A percentile compares a stretch with the other conserved stretches of the same genome.
These are phyloP conservation scores for Pseudogymnoascus sp. DNA, from an alignment of 2,329 filamentous ascomycete species.

Conservation along the genomic window DNA sequence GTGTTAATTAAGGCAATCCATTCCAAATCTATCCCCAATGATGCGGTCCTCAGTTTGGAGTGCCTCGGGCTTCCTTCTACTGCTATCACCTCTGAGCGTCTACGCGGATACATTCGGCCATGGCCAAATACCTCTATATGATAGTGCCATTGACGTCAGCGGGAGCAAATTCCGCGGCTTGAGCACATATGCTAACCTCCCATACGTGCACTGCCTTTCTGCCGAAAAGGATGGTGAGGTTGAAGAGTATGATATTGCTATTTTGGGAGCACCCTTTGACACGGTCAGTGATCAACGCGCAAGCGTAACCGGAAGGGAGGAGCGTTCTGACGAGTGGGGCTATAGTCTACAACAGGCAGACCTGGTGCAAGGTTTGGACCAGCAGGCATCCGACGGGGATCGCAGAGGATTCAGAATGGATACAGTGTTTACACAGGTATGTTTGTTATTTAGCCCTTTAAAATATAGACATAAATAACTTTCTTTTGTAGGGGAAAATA, in stretches of 20 bases:
- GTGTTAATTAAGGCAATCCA: background rate
- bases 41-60: background rate
- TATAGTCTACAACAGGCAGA: conserved; percentile 18
- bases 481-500: conserved; percentile 24
- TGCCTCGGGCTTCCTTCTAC: background rate
- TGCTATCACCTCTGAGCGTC: background rate
- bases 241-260: conserved; percentile 26
- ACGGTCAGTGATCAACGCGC: conserved; percentile 28
- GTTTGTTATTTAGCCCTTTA: conserved; percentile 12
- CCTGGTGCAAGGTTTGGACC: conserved; percentile 32
- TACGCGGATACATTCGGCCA: background rate
- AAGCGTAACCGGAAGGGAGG: background rate
- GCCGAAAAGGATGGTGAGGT: background rate
- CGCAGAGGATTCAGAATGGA: conserved; percentile 21
- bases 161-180: conserved; percentile 10
- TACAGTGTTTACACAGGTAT: conserved; percentile 37
- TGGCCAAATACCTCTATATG: background rate
- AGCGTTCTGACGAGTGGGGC: background rate
- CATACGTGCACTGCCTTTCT: conserved; percentile 12
- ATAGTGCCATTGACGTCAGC: background rate
- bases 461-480: conserved; percentile 20
- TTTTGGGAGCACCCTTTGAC: conserved; percentile 43
- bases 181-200: conserved; percentile 13
- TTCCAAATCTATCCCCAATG: background rate
- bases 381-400: conserved; percentile 27